Evolutionary conservation across 208 protist species (phyloP).

Genomic region (Herpetomonas samuelpessoai): DNA sequence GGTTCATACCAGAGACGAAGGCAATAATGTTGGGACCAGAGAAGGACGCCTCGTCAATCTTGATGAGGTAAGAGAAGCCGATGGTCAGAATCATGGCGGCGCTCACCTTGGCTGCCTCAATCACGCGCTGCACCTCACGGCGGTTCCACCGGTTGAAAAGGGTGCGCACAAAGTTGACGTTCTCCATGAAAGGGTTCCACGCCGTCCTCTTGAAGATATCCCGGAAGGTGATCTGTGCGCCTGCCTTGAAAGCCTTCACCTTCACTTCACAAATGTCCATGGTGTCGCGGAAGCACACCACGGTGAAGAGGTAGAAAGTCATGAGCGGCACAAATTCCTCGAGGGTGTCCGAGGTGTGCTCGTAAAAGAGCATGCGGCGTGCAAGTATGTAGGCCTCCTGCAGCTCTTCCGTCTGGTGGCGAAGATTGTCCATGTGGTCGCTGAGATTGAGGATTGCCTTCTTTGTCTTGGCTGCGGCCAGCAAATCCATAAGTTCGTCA

Average conservation of each 20-base stretch:
- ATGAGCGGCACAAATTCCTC: constrained; percentile 90
- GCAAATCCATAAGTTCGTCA: constrained; percentile 56
- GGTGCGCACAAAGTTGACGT: constrained; percentile 45
- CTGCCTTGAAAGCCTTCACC: constrained; percentile 36
- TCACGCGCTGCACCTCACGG: constrained; percentile 75
- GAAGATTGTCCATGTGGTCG: constrained; percentile 36
- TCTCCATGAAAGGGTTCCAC: constrained; percentile 54
- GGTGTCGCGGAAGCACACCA: constrained; percentile 77
- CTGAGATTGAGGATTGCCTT: constrained; percentile 33
- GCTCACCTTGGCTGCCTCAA: constrained; percentile 88
- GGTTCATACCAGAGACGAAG: constrained; percentile 82
- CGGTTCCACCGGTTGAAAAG: constrained; percentile 53
- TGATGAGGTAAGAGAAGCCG: constrained; percentile 73
- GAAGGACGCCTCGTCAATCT: constrained; percentile 54
- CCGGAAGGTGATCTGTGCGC: constrained; percentile 17
- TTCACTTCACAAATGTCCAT: constrained; percentile 59
- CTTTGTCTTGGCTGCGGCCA: constrained; percentile 50
- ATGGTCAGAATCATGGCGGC: constrained; percentile 83
- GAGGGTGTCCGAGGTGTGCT: constrained; percentile 54
- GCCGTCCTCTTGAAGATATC: constrained; percentile 41
- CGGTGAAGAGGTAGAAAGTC: constrained; percentile 88
- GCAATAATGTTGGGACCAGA: constrained; percentile 88
- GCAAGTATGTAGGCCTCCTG: constrained; percentile 59
- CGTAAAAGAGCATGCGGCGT: constrained; percentile 80
- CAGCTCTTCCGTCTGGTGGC: constrained; percentile 46